A percentile compares a stretch with the other conserved stretches of the same genome.
phyloP scores from a whole-genome alignment of 768 basidiomycete species.

The Lentinula guzmanii region DNA sequence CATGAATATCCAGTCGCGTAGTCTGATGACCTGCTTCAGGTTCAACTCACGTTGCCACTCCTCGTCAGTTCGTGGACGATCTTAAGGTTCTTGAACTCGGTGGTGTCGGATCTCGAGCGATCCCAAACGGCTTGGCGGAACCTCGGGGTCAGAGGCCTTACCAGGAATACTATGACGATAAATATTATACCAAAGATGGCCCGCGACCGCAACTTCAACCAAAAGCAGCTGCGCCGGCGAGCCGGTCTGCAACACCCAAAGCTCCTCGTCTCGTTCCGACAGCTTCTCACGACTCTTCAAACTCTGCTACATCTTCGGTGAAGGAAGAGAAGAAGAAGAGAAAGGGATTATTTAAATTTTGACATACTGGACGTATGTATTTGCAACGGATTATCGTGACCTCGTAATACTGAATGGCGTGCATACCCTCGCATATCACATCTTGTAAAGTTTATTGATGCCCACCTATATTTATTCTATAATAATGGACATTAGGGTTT shows the following conservation, averaged over 20 bases:
- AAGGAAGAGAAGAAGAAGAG: constrained; percentile 72
- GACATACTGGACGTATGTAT: constrained; percentile 3
- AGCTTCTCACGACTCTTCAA: constrained; percentile 44
- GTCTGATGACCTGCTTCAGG: constrained; percentile 41
- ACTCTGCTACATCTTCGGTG: constrained; percentile 26
- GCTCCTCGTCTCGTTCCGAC: constrained; percentile 47
- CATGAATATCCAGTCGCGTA: background rate
- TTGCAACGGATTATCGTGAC: background rate
- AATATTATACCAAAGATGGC: constrained; percentile 64
- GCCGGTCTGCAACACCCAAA: constrained; percentile 16
- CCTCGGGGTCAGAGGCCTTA: constrained; percentile 42
- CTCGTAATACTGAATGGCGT: background rate
- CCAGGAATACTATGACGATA: constrained; percentile 78
- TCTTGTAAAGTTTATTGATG: background rate
- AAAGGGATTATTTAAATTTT: constrained; percentile 65
- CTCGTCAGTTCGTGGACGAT: constrained; percentile 80
- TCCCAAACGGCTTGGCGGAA: constrained; percentile 65
- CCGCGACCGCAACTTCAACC: constrained; percentile 35
- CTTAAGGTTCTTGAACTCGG: constrained; percentile 81
- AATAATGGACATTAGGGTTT: background rate
- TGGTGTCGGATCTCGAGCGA: constrained; percentile 73
- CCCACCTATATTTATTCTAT: background rate
- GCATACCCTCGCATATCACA: background rate
- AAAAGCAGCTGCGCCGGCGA: constrained; percentile 12
- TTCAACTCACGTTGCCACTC: constrained; percentile 83